Base-by-base conservation (phyloP, 805 yeast species). In the Zygosaccharomyces gambellarensis region DNA sequence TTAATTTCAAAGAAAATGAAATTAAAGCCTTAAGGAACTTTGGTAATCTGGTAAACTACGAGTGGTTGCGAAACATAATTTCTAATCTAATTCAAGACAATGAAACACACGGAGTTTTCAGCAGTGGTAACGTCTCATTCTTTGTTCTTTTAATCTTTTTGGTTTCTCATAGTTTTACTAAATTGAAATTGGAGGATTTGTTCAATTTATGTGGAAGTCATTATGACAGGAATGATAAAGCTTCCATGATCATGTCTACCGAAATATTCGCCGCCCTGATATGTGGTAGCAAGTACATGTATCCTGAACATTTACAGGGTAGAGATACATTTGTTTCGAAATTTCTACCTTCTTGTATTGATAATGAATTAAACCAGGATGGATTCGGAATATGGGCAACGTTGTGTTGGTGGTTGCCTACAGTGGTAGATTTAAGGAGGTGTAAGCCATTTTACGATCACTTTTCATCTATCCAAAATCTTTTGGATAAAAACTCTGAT, bases 361-460 rank as follows among this genome's bases (percentile, higher is more conserved):
- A 72, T 5, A 68, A 74, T 30, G 87, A 83, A 41, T 65, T 92
- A 48, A 78, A 87, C 1, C 95, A 89, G 3, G 94, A 90, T 29
- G 84, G 83, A 3, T 67, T 76, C 34, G 78, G 75, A 17, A 80
- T 86, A 36, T 94, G 97, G 97, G 74, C 75, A 31, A 77, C 88
- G 0, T 78, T 87, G 44, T 72, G 84, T 3, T 83, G 88, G 84
- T 85, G 89, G 86, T 60, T 81, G 1, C 85, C 89, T 0, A 65
- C 80, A 0, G 83, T 79, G 56, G 71, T 81, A 34, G 95, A 87
- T 63, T 55, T 75, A 43, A 77, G 96, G 61, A 76, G 96, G 50
- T 76, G 79, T 47, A 82, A 83, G 11, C 73, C 75, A 10, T 63
- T 85, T 2, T 65, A 74, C 21, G 62, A 70, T 28, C 67, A 70